Evolutionary conservation across 2,329 filamentous ascomycete genomes (phyloP).

Genomic region (Cytospora piceae): DNA sequence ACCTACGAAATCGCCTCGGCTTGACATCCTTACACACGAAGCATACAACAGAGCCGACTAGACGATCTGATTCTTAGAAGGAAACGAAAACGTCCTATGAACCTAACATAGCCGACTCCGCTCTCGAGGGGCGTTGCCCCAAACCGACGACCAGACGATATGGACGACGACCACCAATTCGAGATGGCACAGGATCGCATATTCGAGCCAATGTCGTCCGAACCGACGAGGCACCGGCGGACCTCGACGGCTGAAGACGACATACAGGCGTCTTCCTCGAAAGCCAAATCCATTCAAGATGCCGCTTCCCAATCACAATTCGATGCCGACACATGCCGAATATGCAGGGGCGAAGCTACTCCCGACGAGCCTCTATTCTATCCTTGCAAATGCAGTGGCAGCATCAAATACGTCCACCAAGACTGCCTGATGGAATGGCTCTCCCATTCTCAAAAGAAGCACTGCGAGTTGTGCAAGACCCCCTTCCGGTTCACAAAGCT

Average conservation of each 20-base stretch:
- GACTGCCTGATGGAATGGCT: slow-evolving; percentile 99
- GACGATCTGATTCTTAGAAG: background rate
- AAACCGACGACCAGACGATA: slow-evolving; percentile 15
- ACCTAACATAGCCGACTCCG: slow-evolving; percentile 15
- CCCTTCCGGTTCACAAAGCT: slow-evolving; percentile 98
- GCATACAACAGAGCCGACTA: background rate
- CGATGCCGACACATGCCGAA: slow-evolving; percentile 87
- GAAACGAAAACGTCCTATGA: slow-evolving; percentile 24
- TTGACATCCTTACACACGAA: background rate
- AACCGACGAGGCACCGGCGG: slow-evolving; percentile 25
- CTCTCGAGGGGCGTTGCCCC: slow-evolving; percentile 28
- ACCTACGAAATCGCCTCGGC: background rate
- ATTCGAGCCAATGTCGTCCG: slow-evolving; percentile 23
- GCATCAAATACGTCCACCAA: slow-evolving; percentile 98
- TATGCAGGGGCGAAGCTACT: slow-evolving; percentile 89
- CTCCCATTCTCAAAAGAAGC: slow-evolving; percentile 97
- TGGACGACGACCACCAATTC: slow-evolving; percentile 21
- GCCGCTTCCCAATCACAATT: slow-evolving; percentile 22
- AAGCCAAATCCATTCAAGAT: slow-evolving; percentile 20
- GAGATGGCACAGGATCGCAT: slow-evolving; percentile 25
- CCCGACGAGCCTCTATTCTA: slow-evolving; percentile 87
- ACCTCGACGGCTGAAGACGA: slow-evolving; percentile 17
- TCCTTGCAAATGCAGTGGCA: slow-evolving; percentile 98
- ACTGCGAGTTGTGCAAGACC: slow-evolving; percentile 99
- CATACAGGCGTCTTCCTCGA: slow-evolving; percentile 15